A percentile compares a stretch with the other conserved stretches of the same genome.
Evolutionary conservation across 1,284 basidiomycete species (phyloP).

Genomic region (Ustilago lituana): DNA sequence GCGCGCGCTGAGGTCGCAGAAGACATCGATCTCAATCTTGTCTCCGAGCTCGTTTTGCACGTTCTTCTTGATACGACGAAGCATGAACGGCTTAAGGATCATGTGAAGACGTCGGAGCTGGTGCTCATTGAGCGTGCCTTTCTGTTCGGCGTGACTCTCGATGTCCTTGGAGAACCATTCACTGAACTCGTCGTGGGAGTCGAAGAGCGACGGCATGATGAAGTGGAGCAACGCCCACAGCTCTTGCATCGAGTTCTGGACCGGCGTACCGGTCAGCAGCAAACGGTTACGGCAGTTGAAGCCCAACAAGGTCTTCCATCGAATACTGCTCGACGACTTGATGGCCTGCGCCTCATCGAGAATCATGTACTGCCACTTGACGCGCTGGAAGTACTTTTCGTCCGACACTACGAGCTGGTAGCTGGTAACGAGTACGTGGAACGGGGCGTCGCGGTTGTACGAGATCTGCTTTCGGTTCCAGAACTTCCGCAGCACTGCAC

Average conservation of each 20-base stretch:
- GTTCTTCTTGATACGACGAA: slow-evolving; percentile 95
- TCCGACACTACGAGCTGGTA: slow-evolving; percentile 98
- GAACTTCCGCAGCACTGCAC: slow-evolving; percentile 91
- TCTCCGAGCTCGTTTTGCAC: slow-evolving; percentile 99
- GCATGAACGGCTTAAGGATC: slow-evolving; percentile 99
- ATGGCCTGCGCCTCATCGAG: slow-evolving; percentile 99
- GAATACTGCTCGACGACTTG: slow-evolving; percentile 95
- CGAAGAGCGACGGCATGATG: slow-evolving; percentile 99
- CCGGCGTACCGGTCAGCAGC: slow-evolving; percentile 94
- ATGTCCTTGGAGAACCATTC: slow-evolving; percentile 99
- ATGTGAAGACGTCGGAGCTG: slow-evolving; percentile 95
- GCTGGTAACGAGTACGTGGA: slow-evolving; percentile 95
- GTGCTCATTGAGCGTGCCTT: slow-evolving; percentile 88
- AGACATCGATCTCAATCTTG: slow-evolving; percentile 98
- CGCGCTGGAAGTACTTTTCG: slow-evolving; percentile 95
- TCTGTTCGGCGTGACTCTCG: slow-evolving; percentile 84
- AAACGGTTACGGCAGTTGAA: slow-evolving; percentile 97
- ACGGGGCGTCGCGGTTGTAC: slow-evolving; percentile 93
- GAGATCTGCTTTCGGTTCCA: slow-evolving; percentile 99
- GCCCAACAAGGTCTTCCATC: slow-evolving; percentile 96
- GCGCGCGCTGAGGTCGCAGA: slow-evolving; percentile 91
- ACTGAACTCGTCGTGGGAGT: slow-evolving; percentile 99
- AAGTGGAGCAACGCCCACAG: slow-evolving; percentile 99
- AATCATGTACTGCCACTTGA: slow-evolving; percentile 99
- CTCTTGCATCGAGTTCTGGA: slow-evolving; percentile 99